These are phyloP conservation scores for Stereum hirsutum DNA, from an alignment of 1,284 basidiomycete species.

Conservation along the genomic window DNA sequence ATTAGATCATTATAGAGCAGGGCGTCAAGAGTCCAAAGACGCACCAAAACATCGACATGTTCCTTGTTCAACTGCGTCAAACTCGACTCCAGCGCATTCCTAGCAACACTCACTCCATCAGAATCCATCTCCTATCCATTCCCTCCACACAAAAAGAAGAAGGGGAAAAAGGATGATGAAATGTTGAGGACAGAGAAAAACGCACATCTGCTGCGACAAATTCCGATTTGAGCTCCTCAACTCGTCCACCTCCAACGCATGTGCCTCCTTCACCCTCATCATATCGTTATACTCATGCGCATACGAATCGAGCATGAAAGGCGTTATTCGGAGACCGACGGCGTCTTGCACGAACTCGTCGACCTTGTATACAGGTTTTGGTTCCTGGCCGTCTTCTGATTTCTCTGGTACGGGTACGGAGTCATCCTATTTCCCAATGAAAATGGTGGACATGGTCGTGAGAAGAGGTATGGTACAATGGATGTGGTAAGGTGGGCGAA, in stretches of 20 bases:
- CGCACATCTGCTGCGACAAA: slow-evolving; percentile 75
- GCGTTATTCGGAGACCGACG: slow-evolving; percentile 74
- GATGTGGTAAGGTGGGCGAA: too few relatives aligned
- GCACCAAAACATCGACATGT: slow-evolving; percentile 68
- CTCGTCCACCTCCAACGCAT: slow-evolving; percentile 73
- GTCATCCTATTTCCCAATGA: slow-evolving; percentile 1
- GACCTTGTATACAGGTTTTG: slow-evolving; percentile 43
- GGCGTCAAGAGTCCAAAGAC: not conserved
- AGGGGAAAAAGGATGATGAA: slow-evolving; percentile 5
- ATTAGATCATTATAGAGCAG: too few relatives aligned
- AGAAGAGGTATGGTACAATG: too few relatives aligned
- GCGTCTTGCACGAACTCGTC: slow-evolving; percentile 84
- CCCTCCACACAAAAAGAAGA: too few relatives aligned
- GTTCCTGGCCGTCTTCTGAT: slow-evolving; percentile 18
- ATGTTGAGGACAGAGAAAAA: slow-evolving; percentile 9
- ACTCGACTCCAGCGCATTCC: slow-evolving; percentile 71
- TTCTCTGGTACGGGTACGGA: not conserved
- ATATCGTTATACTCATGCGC: slow-evolving; percentile 81
- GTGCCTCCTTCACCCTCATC: slow-evolving; percentile 60
- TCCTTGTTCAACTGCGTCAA: slow-evolving; percentile 75
- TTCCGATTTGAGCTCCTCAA: slow-evolving; percentile 72
- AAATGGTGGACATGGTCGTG: too few relatives aligned
- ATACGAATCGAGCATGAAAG: slow-evolving; percentile 88
- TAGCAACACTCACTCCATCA: too few relatives aligned
- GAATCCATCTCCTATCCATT: too few relatives aligned